Evolutionary conservation across 2,329 filamentous ascomycete genomes (phyloP), one percentile per base, ranked within the genome.

Genomic region (Diaporthe batatas): DNA sequence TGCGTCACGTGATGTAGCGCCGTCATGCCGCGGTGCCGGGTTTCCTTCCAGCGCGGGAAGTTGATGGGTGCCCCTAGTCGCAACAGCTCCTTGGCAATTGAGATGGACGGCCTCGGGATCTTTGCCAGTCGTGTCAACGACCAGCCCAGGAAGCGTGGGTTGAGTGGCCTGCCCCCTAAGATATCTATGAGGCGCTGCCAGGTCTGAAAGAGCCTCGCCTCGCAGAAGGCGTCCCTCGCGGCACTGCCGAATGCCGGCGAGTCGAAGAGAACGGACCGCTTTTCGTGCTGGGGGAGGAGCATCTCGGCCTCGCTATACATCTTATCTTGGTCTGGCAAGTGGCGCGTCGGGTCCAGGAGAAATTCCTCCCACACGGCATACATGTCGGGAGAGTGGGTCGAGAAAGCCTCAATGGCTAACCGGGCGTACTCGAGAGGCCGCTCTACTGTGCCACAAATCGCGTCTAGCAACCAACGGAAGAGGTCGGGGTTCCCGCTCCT

Each of bases 51-150:
- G 16, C 25, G 34, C 7, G 67, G 67, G 32, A 49, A 70, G 53
- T 70, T 54, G 32, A 70, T 58, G 42, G 36, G 53, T 18, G 67
- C 67, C n/a, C 53, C 67, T n/a, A 70, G 67, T 23, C 67, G 53
- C 23, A 70, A 12, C 39, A 70, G 67, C 57, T 70, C 67, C 21
- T 39, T 25, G 54, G 53, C 67, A n/a, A 70, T 32, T 7, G 67
- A 44, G 39, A 58, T 47, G 42, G 67, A 70, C 42, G 21, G 53
- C 12, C 36, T 49, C 47, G n/a, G 16, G 18, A 25, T 44, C 53
- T 16, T 36, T 36, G 36, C 53, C 39, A 69, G 18, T 23, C 36
- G 8, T 4, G 16, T 12, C 53, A 69, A 29, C 54, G 67, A 29
- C 53, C 23, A 23, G 36, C 53, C 53, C 39, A 69, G 53, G 25